phyloP scores from a whole-genome alignment of 176 grass and related monocot species.

The Hsuehochloa calcarea region DNA sequence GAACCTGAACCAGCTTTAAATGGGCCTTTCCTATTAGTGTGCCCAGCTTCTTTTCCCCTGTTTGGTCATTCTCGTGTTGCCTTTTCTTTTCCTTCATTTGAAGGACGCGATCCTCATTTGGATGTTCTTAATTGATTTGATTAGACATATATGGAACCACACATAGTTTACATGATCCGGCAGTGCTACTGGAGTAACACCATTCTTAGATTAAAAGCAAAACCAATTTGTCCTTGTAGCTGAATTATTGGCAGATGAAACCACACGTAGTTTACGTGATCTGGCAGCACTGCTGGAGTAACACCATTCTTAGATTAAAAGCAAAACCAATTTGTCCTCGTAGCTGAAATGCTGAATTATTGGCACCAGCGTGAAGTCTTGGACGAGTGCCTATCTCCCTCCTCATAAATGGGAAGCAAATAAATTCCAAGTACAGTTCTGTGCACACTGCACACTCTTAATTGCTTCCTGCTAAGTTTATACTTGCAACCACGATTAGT shows the following conservation, averaged over 20 bases:
- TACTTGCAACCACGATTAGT: background rate
- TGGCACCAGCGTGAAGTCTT: background rate
- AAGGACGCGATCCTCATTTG: slow-evolving; percentile 4
- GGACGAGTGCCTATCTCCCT: background rate
- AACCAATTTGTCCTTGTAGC: background rate
- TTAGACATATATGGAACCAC: background rate
- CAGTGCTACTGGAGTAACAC: background rate
- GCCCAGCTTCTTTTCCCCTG: background rate
- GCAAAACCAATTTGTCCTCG: background rate
- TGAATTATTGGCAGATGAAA: background rate
- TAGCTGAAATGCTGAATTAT: background rate
- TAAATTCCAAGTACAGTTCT: background rate
- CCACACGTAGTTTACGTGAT: background rate
- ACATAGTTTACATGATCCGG: background rate
- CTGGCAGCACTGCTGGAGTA: background rate
- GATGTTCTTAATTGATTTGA: background rate
- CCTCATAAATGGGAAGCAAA: background rate
- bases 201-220: slow-evolving; percentile 18
- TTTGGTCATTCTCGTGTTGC: background rate
- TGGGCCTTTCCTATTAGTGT: background rate
- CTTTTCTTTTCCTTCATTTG: background rate
- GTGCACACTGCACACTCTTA: background rate
- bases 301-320: background rate
- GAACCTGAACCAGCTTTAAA: background rate
- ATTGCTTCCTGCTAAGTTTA: background rate